phyloP scores from a whole-genome alignment of 2,329 filamentous ascomycete species.

The Claviceps monticola region DNA sequence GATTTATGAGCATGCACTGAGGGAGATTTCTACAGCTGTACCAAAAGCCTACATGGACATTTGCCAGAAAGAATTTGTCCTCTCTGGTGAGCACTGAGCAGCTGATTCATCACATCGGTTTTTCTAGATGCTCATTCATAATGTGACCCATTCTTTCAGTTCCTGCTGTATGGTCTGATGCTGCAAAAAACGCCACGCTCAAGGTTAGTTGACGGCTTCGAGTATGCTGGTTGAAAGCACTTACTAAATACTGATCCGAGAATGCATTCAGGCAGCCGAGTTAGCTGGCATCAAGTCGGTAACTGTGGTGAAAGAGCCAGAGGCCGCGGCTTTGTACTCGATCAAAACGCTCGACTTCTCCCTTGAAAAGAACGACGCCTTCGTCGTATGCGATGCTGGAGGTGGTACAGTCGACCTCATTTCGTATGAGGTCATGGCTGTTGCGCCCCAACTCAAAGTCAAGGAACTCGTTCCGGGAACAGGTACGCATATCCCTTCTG shows the following conservation, averaged over 20 bases:
- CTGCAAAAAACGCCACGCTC: constrained; percentile 34
- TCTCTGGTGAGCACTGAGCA: constrained; percentile 30
- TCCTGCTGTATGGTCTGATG: constrained; percentile 44
- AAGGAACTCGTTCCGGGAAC: constrained; percentile 14
- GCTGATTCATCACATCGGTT: no score
- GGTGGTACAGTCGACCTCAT: constrained; percentile 43
- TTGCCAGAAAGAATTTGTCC: constrained; percentile 20
- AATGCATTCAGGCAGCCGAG: constrained; percentile 18
- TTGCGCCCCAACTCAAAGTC: constrained; percentile 8
- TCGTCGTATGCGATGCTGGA: constrained; percentile 40
- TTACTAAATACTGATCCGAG: background rate
- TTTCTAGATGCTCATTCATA: background rate
- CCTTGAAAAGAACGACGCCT: constrained; percentile 29
- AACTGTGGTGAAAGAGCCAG: constrained; percentile 34
- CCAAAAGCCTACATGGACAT: constrained; percentile 7
- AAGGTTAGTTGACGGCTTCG: constrained; percentile 3
- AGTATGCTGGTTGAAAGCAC: background rate
- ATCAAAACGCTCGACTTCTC: constrained; percentile 28
- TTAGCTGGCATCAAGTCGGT: constrained; percentile 28
- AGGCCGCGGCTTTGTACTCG: constrained; percentile 37
- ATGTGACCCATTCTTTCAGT: constrained; percentile 24
- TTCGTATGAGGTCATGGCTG: constrained; percentile 30
- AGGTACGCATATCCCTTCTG: constrained; percentile 4
- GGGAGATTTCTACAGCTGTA: constrained; percentile 19
- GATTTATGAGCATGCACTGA: constrained; percentile 18